phyloP scores from a whole-genome alignment of 768 basidiomycete species.

The Xerocomellus chrysenteron region DNA sequence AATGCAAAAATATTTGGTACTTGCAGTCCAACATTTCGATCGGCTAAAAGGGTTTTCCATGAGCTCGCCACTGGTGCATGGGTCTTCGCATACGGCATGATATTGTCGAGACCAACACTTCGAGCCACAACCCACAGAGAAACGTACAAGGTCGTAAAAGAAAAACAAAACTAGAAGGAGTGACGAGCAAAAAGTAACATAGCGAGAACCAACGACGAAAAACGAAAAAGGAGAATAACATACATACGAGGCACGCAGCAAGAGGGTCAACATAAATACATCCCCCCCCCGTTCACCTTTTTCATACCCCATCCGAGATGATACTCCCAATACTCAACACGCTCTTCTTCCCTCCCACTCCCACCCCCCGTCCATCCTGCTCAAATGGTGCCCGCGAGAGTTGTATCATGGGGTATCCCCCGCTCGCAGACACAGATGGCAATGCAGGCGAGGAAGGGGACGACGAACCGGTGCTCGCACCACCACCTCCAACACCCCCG shows the following conservation, averaged over 20 bases:
- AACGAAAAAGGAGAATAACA: not conserved
- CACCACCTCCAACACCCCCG: not conserved
- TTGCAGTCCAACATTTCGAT: too few relatives aligned
- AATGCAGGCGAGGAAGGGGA: slow-evolving; percentile 31
- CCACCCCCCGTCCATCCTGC: slow-evolving; percentile 20
- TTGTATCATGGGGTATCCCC: slow-evolving; percentile 29
- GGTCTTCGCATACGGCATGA: too few relatives aligned
- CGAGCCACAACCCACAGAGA: too few relatives aligned
- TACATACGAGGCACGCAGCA: not conserved
- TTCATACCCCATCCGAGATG: slow-evolving; percentile 48
- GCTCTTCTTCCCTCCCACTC: slow-evolving; percentile 49
- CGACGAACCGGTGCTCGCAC: slow-evolving; percentile 16
- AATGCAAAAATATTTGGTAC: too few relatives aligned
- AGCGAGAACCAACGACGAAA: not conserved
- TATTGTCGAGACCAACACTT: too few relatives aligned
- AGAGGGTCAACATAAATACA: not conserved
- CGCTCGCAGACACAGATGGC: slow-evolving; percentile 12
- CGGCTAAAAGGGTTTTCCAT: too few relatives aligned
- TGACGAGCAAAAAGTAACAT: too few relatives aligned
- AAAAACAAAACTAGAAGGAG: too few relatives aligned
- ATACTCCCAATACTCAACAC: slow-evolving; percentile 70
- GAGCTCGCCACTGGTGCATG: too few relatives aligned
- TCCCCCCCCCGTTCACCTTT: not conserved
- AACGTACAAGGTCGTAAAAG: too few relatives aligned
- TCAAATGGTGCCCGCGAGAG: slow-evolving; percentile 34